phyloP scores from a whole-genome alignment of 2,329 filamentous ascomycete species.

The Microthyrium microscopicum region DNA sequence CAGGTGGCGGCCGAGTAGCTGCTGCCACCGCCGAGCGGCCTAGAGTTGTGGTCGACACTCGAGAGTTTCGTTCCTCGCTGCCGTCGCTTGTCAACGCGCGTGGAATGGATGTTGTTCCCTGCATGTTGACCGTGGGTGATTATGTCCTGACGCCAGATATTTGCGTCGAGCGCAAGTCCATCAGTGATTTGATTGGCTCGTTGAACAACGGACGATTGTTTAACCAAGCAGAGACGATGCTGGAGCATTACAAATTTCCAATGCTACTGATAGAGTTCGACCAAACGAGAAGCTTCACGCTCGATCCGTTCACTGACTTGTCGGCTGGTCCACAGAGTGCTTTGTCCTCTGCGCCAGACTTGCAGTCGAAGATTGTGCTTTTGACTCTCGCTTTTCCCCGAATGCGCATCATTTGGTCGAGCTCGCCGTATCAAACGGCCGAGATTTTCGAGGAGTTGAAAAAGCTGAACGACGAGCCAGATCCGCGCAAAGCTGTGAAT shows the following conservation, averaged over 20 bases:
- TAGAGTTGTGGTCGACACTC: conserved; percentile 83
- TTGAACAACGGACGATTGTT: conserved; percentile 86
- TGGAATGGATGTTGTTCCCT: conserved; percentile 76
- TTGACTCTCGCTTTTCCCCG: conserved; percentile 83
- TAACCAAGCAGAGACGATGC: conserved; percentile 86
- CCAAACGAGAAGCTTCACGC: conserved; percentile 89
- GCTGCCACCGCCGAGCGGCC: conserved; percentile 72
- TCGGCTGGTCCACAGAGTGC: conserved; percentile 31
- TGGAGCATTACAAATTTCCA: conserved; percentile 73
- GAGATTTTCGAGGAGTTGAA: conserved; percentile 94
- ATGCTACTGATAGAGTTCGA: conserved; percentile 97
- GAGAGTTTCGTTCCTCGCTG: conserved; percentile 85
- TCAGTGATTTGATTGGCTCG: conserved; percentile 79
- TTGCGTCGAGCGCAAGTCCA: conserved; percentile 85
- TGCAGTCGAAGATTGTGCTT: conserved; percentile 83
- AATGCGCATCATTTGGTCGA: conserved; percentile 85
- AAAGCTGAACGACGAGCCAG: conserved; percentile 74
- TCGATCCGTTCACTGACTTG: conserved; percentile 43
- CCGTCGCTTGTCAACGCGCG: conserved; percentile 83
- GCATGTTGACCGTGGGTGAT: conserved; percentile 91
- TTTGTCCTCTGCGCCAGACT: conserved; percentile 44
- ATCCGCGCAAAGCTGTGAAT: conserved; percentile 72
- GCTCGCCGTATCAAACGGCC: conserved; percentile 83
- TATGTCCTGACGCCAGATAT: conserved; percentile 86
- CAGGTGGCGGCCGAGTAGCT: conserved; percentile 66